These are phyloP conservation scores for Cnidoscolus chayamansa DNA, from an alignment of 441 rosid genomes.

Conservation along the genomic window DNA sequence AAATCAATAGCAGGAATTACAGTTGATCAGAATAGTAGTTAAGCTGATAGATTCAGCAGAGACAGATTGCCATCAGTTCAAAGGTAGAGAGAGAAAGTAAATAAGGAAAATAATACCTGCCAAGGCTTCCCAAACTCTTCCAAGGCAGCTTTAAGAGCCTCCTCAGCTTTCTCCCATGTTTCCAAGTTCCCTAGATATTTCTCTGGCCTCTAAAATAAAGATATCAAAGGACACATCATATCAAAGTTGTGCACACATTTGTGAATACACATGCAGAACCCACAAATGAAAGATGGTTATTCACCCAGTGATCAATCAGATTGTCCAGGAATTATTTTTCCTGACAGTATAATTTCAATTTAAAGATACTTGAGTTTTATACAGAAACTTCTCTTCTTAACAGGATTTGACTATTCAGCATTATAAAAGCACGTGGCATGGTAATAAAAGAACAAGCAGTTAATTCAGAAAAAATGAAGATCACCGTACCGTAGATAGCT, in stretches of 20 bases:
- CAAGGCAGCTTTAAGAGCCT: slow-evolving; percentile 72
- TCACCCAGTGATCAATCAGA: neutral
- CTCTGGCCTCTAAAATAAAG: slow-evolving; percentile 78
- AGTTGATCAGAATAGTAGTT: neutral
- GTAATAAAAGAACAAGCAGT: neutral
- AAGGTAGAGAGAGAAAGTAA: slow-evolving; percentile 10
- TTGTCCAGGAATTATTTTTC: neutral
- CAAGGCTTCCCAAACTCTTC: slow-evolving; percentile 80
- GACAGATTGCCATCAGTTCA: neutral
- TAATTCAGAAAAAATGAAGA: neutral
- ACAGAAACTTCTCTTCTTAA: neutral
- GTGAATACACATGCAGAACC: neutral
- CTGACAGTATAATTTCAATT: neutral
- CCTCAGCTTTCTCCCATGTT: slow-evolving; percentile 94
- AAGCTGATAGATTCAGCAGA: neutral
- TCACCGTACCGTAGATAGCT: slow-evolving; percentile 81
- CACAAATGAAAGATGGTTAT: neutral
- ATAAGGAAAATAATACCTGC: slow-evolving; percentile 49
- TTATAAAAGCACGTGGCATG: neutral
- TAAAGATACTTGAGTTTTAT: neutral
- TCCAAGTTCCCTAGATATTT: slow-evolving; percentile 72
- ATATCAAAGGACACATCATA: slow-evolving; percentile 4
- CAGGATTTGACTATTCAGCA: neutral
- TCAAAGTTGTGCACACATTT: neutral
- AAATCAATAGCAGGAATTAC: neutral